These are phyloP conservation scores for Leishmania lainsoni DNA, from an alignment of 208 protist species.

Conservation along the genomic window DNA sequence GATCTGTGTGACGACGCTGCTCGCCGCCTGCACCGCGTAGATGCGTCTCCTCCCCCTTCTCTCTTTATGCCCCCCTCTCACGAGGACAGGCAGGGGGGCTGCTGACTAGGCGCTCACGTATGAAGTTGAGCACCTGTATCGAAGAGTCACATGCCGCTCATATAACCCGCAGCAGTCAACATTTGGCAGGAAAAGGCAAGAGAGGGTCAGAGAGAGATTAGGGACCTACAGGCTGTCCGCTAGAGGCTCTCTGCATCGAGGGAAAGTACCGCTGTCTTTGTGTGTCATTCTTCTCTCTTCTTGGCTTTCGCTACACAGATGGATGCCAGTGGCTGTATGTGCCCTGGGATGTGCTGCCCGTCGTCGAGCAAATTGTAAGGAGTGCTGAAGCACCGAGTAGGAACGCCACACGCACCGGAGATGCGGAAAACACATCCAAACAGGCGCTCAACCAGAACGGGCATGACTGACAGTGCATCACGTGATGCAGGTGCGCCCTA, in stretches of 20 bases:
- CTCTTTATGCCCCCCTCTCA: background rate
- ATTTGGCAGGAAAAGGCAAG: background rate
- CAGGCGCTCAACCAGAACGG: background rate
- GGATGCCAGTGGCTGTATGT: background rate
- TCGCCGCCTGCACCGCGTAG: constrained; percentile 53
- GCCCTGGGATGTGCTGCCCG: background rate
- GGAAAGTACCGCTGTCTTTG: background rate
- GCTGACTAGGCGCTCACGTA: background rate
- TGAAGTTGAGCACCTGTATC: background rate
- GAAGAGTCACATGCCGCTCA: background rate
- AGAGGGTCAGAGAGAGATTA: background rate
- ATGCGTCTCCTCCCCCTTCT: background rate
- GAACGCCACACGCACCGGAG: background rate
- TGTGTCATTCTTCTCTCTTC: background rate
- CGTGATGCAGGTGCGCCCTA: background rate
- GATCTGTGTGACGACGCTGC: constrained; percentile 54
- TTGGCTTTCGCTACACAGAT: background rate
- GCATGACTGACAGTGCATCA: background rate
- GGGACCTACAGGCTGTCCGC: background rate
- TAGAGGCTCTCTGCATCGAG: background rate
- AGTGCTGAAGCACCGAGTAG: background rate
- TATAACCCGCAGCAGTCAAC: background rate
- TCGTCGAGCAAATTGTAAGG: background rate
- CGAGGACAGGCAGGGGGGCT: background rate
- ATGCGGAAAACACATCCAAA: background rate